Evolutionary conservation across 1,284 basidiomycete genomes (phyloP).

Genomic region (Ustilago vetiveriae): DNA sequence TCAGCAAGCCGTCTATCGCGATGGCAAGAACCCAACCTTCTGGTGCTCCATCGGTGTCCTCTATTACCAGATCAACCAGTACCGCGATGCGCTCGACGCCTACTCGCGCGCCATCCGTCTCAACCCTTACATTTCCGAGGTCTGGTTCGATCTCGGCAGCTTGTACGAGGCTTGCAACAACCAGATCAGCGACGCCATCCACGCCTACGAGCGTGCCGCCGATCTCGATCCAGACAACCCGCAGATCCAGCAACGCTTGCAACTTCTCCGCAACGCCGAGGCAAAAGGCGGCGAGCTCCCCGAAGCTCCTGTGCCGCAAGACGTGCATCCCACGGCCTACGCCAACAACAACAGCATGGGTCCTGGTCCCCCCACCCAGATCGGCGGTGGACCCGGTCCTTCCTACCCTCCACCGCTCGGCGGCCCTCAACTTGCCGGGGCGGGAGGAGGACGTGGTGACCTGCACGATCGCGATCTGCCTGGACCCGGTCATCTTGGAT

Average conservation of each 20-base stretch:
- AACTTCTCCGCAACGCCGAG: constrained; percentile 80
- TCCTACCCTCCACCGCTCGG: constrained; percentile 34
- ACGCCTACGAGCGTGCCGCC: constrained; percentile 76
- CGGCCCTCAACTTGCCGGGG: constrained; percentile 48
- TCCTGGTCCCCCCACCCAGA: constrained; percentile 55
- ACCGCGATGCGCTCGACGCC: constrained; percentile 95
- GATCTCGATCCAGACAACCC: constrained; percentile 65
- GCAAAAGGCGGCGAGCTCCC: constrained; percentile 79
- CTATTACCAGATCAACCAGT: constrained; percentile 99
- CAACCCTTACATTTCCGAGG: constrained; percentile 98
- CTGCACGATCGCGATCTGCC: constrained; percentile 48
- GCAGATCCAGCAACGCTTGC: constrained; percentile 60
- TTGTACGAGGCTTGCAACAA: constrained; percentile 99
- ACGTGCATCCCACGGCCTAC: constrained; percentile 93
- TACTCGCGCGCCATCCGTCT: constrained; percentile 98
- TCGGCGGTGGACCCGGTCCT: constrained; percentile 43
- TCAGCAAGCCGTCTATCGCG: constrained; percentile 97
- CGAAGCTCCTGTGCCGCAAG: constrained; percentile 86
- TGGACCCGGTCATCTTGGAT: constrained; percentile 46
- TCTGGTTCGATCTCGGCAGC: constrained; percentile 97
- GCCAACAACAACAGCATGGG: constrained; percentile 53
- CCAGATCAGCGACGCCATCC: constrained; percentile 97
- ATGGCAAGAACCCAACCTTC: constrained; percentile 97
- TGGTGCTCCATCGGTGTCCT: constrained; percentile 99
- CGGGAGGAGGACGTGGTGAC: constrained; percentile 30